phyloP scores from a whole-genome alignment of 306 rosid genomes.

The Cucumis melo region DNA sequence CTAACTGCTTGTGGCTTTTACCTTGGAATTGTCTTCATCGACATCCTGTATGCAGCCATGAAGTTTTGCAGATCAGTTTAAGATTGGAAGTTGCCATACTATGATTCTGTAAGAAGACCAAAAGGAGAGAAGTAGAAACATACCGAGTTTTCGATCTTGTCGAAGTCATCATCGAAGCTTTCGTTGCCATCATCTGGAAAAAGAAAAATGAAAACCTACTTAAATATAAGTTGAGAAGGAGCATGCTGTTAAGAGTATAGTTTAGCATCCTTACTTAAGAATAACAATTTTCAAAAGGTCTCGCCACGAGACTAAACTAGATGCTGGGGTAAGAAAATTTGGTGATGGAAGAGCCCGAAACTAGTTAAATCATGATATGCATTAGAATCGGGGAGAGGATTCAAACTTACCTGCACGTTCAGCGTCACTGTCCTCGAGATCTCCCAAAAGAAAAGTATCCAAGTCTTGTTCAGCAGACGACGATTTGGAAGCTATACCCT shows the following conservation, averaged over 20 bases:
- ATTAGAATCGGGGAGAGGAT: constrained; percentile 5
- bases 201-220: constrained; percentile 5
- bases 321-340: background rate
- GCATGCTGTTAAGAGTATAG: background rate
- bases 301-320: background rate
- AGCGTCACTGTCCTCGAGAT: constrained; percentile 91
- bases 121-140: constrained; percentile 5
- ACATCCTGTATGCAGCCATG: constrained; percentile 51
- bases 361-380: background rate
- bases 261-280: background rate
- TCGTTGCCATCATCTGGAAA: constrained; percentile 74
- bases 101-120: background rate
- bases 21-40: constrained; percentile 61
- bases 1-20: constrained; percentile 21
- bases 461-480: constrained; percentile 75
- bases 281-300: background rate
- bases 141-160: constrained; percentile 92
- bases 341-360: background rate
- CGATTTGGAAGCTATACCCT: constrained; percentile 42
- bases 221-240: background rate
- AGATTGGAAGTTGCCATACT: background rate
- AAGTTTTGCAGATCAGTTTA: background rate
- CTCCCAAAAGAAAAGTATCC: constrained; percentile 89
- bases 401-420: constrained; percentile 53
- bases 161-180: constrained; percentile 91